A percentile compares a stretch with the other conserved stretches of the same genome.
These are phyloP conservation scores for Nymphaea thermarum DNA, from an alignment of 164 flowering plant genomes.

Conservation along the genomic window DNA sequence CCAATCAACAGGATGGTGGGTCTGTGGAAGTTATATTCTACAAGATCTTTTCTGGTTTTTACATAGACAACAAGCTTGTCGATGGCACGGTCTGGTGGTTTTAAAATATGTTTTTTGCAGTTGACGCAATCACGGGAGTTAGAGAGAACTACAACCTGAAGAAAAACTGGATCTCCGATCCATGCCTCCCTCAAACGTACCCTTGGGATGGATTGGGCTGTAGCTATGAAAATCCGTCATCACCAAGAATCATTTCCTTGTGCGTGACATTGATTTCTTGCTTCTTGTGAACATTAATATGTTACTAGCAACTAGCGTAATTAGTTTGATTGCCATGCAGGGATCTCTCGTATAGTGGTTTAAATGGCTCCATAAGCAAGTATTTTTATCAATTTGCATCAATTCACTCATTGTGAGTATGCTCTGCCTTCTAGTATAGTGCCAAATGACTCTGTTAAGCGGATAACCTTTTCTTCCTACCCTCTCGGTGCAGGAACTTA, in stretches of 20 bases:
- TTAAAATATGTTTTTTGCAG: not conserved
- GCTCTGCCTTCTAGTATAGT: no score
- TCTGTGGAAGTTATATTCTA: not conserved
- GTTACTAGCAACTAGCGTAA: not conserved
- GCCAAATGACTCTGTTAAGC: no score
- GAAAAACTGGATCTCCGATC: not conserved
- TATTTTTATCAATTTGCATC: no score
- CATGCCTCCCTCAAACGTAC: not conserved
- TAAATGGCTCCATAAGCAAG: not conserved
- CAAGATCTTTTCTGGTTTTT: not conserved
- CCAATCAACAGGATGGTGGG: conserved; percentile 11
- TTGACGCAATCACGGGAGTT: not conserved
- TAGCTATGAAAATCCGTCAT: not conserved
- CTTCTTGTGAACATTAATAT: not conserved
- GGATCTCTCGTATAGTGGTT: not conserved
- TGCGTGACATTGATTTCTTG: not conserved
- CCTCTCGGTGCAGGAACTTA: not conserved
- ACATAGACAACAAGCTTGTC: no score
- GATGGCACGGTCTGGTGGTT: not conserved
- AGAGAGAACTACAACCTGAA: not conserved
- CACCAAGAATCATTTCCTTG: not conserved
- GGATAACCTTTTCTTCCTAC: no score
- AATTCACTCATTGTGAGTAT: no score
- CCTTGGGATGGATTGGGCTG: not conserved
- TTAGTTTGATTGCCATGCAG: not conserved